phyloP scores from a whole-genome alignment of 352 stramenopile species.

The Pythium pectinolyticum region DNA sequence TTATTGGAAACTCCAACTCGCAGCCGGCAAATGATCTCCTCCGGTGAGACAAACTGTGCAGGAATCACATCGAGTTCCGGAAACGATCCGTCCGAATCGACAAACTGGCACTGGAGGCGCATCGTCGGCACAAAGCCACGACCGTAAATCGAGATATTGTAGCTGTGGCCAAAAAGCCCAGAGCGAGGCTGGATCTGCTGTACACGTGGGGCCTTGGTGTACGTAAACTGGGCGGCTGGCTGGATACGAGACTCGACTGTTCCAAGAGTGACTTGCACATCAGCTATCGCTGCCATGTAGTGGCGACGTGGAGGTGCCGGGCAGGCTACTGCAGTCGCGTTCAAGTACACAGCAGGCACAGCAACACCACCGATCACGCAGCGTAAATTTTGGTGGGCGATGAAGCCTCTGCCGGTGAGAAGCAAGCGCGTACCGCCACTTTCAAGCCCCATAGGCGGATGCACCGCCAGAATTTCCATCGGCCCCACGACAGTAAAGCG shows the following conservation, averaged over 20 bases:
- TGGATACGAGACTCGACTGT: background rate
- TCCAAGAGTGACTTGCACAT: slow-evolving; percentile 8
- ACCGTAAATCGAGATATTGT: slow-evolving; percentile 15
- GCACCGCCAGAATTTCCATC: background rate
- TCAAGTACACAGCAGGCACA: slow-evolving; percentile 22
- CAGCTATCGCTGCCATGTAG: slow-evolving; percentile 3
- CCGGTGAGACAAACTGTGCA: slow-evolving; percentile 6
- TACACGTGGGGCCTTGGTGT: slow-evolving; percentile 10
- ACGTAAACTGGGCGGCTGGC: slow-evolving; percentile 11
- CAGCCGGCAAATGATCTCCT: slow-evolving; percentile 2
- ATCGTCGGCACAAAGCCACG: slow-evolving; percentile 9
- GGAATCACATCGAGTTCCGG: background rate
- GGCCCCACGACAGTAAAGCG: slow-evolving; percentile 22
- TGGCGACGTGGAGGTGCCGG: slow-evolving; percentile 10
- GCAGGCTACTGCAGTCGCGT: slow-evolving; percentile 18
- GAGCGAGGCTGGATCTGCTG: slow-evolving; percentile 2
- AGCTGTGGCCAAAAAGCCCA: slow-evolving; percentile 3
- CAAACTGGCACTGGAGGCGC: slow-evolving; percentile 15
- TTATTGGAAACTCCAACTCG: slow-evolving; percentile 1
- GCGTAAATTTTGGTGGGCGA: slow-evolving; percentile 17
- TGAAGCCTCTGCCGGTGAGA: slow-evolving; percentile 22
- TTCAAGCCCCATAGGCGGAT: slow-evolving; percentile 11
- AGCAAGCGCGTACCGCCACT: slow-evolving; percentile 12
- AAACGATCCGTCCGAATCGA: background rate
- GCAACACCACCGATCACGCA: slow-evolving; percentile 18